Evolutionary conservation across 2,329 filamentous ascomycete species (phyloP), one percentile per base, ranked within the genome.

Genomic region (Tetracladium maxilliforme): DNA sequence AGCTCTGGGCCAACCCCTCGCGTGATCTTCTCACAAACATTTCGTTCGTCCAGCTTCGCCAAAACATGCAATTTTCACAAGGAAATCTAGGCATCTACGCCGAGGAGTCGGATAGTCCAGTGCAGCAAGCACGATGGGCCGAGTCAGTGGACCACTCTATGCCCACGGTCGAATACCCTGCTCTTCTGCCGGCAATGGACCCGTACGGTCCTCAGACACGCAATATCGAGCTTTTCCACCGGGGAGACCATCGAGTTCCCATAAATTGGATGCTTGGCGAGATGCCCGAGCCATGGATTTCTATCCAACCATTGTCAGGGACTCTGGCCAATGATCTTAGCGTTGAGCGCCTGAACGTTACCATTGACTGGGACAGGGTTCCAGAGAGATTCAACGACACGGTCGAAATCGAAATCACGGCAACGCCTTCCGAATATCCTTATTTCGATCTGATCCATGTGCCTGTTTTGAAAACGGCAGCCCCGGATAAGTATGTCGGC

Each of bases 91-190:
- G 58, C 6, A 48, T 66, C 10, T 44, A 54, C 1, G 50, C 61
- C n/a, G 69, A 71, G 32, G 68, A 66, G 11, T 60, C 62, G 3
- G 54, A 71, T 7, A 59, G 54, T 3, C 54, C 54, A 7, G 49
- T 62, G n/a, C n/a, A n/a, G n/a, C n/a, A n/a, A n/a, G n/a, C n/a
- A n/a, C n/a, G n/a, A n/a, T n/a, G n/a, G n/a, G n/a, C n/a, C n/a
- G n/a, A n/a, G n/a, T n/a, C n/a, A n/a, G n/a, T n/a, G n/a, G n/a
- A n/a, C n/a, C n/a, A n/a, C n/a, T n/a, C n/a, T n/a, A n/a, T n/a
- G n/a, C n/a, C n/a, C n/a, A n/a, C n/a, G n/a, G 55, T 42, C 36
- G 61, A 42, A 30, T 60, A 39, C 49, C 61, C 40, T 25, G 59
- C 34, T 25, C 42, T 40, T 1, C 30, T 44, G 2, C 28, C 25